These are phyloP conservation scores for Mortierella sp. DNA, from an alignment of 371 early-diverging fungal species.

Conservation along the genomic window DNA sequence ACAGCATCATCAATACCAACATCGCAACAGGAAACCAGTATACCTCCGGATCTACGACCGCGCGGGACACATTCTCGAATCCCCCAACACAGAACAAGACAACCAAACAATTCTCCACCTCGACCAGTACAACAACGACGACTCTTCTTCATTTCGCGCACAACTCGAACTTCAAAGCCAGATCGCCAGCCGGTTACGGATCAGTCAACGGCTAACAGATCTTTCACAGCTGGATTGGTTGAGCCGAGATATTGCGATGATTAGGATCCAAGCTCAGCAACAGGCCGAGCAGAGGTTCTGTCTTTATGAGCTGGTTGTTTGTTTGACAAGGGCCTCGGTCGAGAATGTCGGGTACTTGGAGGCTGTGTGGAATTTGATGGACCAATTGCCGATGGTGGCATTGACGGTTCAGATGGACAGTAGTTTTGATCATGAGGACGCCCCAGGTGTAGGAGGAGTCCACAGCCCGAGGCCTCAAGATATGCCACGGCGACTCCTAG, in stretches of 20 bases:
- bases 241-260: neutral
- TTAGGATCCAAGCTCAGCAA: neutral
- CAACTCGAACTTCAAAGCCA: conserved; percentile 14
- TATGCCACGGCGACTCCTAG: neutral
- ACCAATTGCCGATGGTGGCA: neutral
- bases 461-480: neutral
- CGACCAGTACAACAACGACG: conserved; percentile 6
- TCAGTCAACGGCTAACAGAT: neutral
- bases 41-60: conserved; percentile 1
- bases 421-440: neutral
- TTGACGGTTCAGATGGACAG: neutral
- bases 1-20: neutral
- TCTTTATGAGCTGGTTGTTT: neutral
- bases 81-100: neutral
- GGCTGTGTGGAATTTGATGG: neutral
- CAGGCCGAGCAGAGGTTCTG: neutral
- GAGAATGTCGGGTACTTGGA: neutral
- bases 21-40: neutral
- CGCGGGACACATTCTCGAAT: conserved; percentile 22
- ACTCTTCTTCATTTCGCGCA: neutral
- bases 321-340: neutral
- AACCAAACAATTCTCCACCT: conserved; percentile 9
- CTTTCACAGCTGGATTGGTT: neutral
- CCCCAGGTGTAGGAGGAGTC: neutral
- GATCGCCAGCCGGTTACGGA: conserved; percentile 3